Conservation (phyloP, 2,329 filamentous ascomycete species). For the Fusarium duplospermum region DNA sequence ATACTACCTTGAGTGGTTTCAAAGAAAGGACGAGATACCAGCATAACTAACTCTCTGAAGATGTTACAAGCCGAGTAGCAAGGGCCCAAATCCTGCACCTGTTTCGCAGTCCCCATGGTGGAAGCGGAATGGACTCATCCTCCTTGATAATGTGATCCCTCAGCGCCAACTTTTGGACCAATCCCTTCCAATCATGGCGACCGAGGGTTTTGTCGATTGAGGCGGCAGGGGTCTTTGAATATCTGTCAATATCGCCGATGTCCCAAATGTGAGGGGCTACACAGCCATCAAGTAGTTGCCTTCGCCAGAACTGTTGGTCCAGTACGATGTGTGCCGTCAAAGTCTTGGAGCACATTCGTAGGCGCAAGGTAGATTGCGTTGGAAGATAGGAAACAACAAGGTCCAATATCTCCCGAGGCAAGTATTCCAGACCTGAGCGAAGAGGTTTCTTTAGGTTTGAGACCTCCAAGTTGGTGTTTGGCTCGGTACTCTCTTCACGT, state of each 20-base stretch:
- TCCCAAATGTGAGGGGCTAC: not conserved
- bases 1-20: not conserved
- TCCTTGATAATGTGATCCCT: not conserved
- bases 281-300: not conserved
- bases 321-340: not conserved
- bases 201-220: not conserved
- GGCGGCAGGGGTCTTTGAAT: not conserved
- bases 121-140: not conserved
- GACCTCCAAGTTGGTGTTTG: too few relatives aligned
- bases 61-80: not conserved
- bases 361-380: not conserved
- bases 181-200: not conserved
- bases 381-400: not conserved
- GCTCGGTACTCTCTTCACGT: too few relatives aligned
- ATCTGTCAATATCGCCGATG: not conserved
- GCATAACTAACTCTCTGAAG: not conserved
- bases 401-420: not conserved
- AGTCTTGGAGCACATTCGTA: not conserved
- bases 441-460: not conserved
- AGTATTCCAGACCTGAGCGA: not conserved
- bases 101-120: not conserved
- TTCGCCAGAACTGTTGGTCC: not conserved
- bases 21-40: not conserved
- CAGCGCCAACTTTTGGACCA: not conserved
- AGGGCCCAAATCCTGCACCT: slow-evolving; percentile 3